Percentiles rank a stretch among this genome's conserved stretches.
Conservation (phyloP, 345 rosid genomes). For the Stellera chamaejasme region DNA sequence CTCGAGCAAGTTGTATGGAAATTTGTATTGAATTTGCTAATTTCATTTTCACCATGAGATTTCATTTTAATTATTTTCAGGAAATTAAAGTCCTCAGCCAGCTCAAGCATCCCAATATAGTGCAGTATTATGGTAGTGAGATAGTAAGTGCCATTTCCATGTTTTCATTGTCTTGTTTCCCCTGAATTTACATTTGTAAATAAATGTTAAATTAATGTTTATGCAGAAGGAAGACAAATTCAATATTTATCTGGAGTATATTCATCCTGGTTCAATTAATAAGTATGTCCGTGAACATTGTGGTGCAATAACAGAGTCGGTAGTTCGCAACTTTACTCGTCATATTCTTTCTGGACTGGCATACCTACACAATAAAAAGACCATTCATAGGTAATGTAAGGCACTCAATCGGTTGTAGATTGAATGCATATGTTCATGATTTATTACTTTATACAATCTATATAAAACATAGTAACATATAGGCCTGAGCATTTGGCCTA, state of each 20-base stretch:
- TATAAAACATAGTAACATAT: not conserved
- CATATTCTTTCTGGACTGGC: conserved; percentile 90
- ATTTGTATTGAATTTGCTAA: not conserved
- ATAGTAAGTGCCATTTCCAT: conserved; percentile 50
- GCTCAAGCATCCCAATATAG: conserved; percentile 90
- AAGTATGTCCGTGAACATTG: conserved; percentile 80
- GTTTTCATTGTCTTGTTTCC: conserved; percentile 1
- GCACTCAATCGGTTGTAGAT: not conserved
- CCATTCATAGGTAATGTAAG: conserved; percentile 70
- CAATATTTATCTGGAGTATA: conserved; percentile 85
- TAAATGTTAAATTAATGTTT: conserved; percentile 9
- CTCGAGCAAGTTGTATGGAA: not conserved
- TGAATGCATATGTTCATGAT: not conserved
- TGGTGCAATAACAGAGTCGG: conserved; percentile 88
- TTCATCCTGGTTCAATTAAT: conserved; percentile 95
- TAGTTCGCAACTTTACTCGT: conserved; percentile 87
- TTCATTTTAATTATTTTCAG: conserved; percentile 27
- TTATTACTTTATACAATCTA: no score
- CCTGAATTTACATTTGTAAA: conserved; percentile 8
- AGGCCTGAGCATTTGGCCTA: no score
- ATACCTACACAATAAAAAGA: conserved; percentile 81
- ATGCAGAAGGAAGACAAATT: conserved; percentile 71
- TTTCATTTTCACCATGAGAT: conserved; percentile 1
- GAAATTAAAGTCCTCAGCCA: conserved; percentile 91
- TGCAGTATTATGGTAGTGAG: conserved; percentile 98